These are phyloP conservation scores for Torulaspora indica DNA, from an alignment of 805 yeast species.

Conservation along the genomic window DNA sequence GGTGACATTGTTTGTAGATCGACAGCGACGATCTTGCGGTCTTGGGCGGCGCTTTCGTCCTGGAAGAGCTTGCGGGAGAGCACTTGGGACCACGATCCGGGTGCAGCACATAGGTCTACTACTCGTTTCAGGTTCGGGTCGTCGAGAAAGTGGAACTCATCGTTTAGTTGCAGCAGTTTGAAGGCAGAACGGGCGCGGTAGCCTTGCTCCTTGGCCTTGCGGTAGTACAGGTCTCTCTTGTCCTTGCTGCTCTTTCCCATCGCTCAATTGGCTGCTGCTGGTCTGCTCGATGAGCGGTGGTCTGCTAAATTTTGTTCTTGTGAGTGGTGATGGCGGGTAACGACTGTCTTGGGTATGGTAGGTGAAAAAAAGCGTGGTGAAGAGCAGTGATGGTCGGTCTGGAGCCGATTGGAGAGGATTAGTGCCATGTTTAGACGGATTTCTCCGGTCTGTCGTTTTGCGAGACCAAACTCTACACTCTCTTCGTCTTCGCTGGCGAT, in stretches of 20 bases:
- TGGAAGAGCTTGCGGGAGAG: conserved; percentile 63
- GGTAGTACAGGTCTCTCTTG: conserved; percentile 83
- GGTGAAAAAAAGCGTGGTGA: not conserved
- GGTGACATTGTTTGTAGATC: conserved; percentile 98
- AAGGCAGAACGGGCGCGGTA: conserved; percentile 97
- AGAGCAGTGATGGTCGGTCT: not conserved
- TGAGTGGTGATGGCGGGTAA: not conserved
- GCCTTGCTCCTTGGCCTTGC: conserved; percentile 96
- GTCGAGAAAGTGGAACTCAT: conserved; percentile 76
- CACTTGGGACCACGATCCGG: conserved; percentile 98
- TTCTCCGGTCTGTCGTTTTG: not conserved
- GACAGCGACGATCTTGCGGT: conserved; percentile 75
- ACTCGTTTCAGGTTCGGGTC: conserved; percentile 64
- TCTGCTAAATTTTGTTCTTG: not conserved
- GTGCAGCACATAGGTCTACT: conserved; percentile 97
- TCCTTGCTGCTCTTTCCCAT: conserved; percentile 97
- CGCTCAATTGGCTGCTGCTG: not conserved
- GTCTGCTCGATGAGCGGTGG: not conserved
- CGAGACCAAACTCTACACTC: not conserved
- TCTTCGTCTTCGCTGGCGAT: not conserved
- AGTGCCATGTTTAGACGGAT: not conserved
- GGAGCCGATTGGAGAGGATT: not conserved
- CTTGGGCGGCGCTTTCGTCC: conserved; percentile 33
- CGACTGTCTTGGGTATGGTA: not conserved
- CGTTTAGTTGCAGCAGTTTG: conserved; percentile 84